Base-by-base conservation (phyloP, 139 green algal species). In the Picochlorum sp. region DNA sequence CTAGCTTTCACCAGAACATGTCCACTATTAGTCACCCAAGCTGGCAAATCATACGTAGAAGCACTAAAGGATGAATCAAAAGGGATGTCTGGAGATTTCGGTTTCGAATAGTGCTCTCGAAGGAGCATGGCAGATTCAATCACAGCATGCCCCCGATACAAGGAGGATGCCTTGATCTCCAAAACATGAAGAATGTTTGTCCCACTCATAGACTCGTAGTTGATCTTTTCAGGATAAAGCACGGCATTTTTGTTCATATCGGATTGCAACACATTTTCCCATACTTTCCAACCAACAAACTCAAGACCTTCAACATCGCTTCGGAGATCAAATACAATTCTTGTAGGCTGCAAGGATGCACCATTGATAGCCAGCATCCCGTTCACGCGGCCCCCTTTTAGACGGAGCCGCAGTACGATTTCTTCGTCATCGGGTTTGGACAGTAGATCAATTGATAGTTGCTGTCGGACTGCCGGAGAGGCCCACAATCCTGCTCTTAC, bases 11-110 rank as follows among this genome's bases (percentile, higher is more conserved):
- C 69, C 22, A 77, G 47, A 56, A 70, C 49, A 55, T 77, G 69
- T n/a, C 69, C 69, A 28, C 68, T 78, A 26, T 31, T 18, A 4
- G 69, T 66, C 24, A 59, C 30, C 68, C 66, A 78, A 6, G 50
- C 66, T 3, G 49, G 56, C n/a, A 72, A 20, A 1, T 20, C 35
- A 33, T 41, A 53, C 24, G 26, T 20, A 20, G 14, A n/a, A 10
- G 20, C 35, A 20, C 25, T 20, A 25, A 37, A 66, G 6, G 16
- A 33, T 3, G 39, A 26, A 25, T 47, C 39, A 8, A 47, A 20
- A 20, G 39, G 18, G 28, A 13, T 47, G 1, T 0, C 18, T 8
- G 22, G 5, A 8, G 39, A n/a, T 6, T 24, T n/a, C 3, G 39
- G 39, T 14, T 26, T 47, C 18, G 10, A 9, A 25, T 26, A 47